phyloP scores from a whole-genome alignment of 495 filamentous ascomycete genomes.

The Neohortaea acidophila region DNA sequence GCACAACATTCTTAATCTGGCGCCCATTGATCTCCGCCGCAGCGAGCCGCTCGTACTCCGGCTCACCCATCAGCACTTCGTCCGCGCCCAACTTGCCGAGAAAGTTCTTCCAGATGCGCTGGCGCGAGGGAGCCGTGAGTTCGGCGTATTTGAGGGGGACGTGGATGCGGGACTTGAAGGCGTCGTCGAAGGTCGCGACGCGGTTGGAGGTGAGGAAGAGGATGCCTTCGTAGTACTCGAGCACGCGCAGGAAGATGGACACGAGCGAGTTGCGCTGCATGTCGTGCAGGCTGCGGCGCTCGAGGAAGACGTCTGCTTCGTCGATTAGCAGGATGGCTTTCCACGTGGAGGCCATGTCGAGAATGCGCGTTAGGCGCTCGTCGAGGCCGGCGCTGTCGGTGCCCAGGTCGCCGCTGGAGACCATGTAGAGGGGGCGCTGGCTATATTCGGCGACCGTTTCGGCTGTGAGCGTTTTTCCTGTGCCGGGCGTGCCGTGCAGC shows the following conservation, averaged over 20 bases:
- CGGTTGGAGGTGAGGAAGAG: constrained; percentile 45
- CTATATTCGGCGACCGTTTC: constrained; percentile 17
- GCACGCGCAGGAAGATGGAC: constrained; percentile 8
- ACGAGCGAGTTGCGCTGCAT: constrained; percentile 10
- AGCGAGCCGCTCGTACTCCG: constrained; percentile 5
- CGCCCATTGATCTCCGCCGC: constrained; percentile 12
- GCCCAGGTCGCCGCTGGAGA: constrained; percentile 14
- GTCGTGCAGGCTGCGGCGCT: constrained; percentile 8
- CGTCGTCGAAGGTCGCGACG: constrained; percentile 36
- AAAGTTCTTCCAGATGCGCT: constrained; percentile 18
- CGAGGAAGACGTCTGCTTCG: constrained; percentile 15
- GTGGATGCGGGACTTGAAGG: constrained; percentile 35
- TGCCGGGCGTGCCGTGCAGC: constrained; percentile 13
- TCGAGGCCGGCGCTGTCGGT: constrained; percentile 3
- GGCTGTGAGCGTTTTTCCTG: constrained; percentile 17
- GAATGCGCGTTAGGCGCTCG: constrained; percentile 8
- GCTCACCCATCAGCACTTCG: constrained; percentile 5
- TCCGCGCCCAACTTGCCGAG: constrained; percentile 9
- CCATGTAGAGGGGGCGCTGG: constrained; percentile 14
- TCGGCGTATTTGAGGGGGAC: constrained; percentile 34
- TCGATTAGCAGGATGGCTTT: constrained; percentile 13
- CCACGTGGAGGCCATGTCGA: constrained; percentile 12
- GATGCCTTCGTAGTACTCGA: constrained; percentile 46
- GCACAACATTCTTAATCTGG: constrained; percentile 16
- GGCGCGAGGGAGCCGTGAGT: constrained; percentile 14